Percentiles rank a stretch among this genome's conserved stretches.
Evolutionary conservation across 2,329 filamentous ascomycete genomes (phyloP).

Genomic region (Didymella keratinophila): DNA sequence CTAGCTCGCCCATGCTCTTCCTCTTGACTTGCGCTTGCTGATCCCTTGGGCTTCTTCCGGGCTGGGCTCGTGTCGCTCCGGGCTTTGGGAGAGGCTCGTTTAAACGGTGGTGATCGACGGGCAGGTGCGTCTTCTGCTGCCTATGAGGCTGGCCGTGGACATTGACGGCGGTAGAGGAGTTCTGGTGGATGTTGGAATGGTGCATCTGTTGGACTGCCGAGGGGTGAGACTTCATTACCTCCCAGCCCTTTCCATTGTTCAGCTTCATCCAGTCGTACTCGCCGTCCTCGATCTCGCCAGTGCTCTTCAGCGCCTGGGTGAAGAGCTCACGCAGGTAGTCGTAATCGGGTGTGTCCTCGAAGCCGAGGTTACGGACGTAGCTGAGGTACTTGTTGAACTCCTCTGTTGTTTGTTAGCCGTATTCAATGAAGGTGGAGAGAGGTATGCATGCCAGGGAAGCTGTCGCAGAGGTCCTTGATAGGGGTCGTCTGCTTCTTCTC

Average conservation of each 20-base stretch:
- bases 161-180: conserved; percentile 82
- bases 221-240: conserved; percentile 75
- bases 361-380: conserved; percentile 96
- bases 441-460: conserved; percentile 73
- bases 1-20: conserved; percentile 78
- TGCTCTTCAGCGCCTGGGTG: conserved; percentile 93
- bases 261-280: conserved; percentile 99
- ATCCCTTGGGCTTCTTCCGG: conserved; percentile 50
- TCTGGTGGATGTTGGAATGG: conserved; percentile 78
- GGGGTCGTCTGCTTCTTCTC: conserved; percentile 99
- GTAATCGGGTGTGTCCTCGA: conserved; percentile 98
- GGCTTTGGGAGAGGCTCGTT: conserved; percentile 63
- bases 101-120: conserved; percentile 54
- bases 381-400: conserved; percentile 98
- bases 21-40: conserved; percentile 51
- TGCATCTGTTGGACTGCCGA: conserved; percentile 76
- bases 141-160: conserved; percentile 76
- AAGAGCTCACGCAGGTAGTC: conserved; percentile 97
- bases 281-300: conserved; percentile 93
- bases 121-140: conserved; percentile 61
- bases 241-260: conserved; percentile 91
- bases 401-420: conserved; percentile 61
- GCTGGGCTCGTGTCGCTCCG: conserved; percentile 66
- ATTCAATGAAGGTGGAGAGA: not conserved
- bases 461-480: conserved; percentile 96